A percentile compares a stretch with the other conserved stretches of the same genome.
phyloP scores from a whole-genome alignment of 2,329 filamentous ascomycete genomes.

The Penicillium paneum region DNA sequence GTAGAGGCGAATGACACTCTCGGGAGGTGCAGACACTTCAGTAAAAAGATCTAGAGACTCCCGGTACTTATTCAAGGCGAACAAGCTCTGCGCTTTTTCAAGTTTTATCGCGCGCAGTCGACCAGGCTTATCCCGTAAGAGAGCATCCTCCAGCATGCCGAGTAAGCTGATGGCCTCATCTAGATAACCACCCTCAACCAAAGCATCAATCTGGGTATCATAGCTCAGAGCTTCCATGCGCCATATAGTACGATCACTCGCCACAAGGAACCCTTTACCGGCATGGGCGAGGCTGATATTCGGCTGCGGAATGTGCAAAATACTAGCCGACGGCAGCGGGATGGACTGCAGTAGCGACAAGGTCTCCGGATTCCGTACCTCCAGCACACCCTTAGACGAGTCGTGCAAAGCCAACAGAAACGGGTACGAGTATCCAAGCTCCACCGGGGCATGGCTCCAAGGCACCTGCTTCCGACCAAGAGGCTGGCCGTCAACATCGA shows the following conservation, averaged over 20 bases:
- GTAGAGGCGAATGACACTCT: constrained; percentile 80
- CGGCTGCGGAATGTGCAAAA: constrained; percentile 87
- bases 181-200: constrained; percentile 69
- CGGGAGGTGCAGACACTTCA: constrained; percentile 83
- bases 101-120: constrained; percentile 84
- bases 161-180: constrained; percentile 92
- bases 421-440: constrained; percentile 93
- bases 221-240: constrained; percentile 93
- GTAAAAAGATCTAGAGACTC: constrained; percentile 88
- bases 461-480: constrained; percentile 84
- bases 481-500: constrained; percentile 76
- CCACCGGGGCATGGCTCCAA: constrained; percentile 83
- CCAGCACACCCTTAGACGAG: constrained; percentile 76
- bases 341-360: constrained; percentile 86
- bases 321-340: constrained; percentile 72
- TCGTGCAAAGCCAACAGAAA: constrained; percentile 86
- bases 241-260: constrained; percentile 89
- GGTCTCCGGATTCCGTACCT: constrained; percentile 90
- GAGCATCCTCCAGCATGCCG: constrained; percentile 84
- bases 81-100: constrained; percentile 81
- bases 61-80: constrained; percentile 76
- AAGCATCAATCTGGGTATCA: constrained; percentile 78
- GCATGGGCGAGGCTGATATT: constrained; percentile 93
- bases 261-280: constrained; percentile 91
- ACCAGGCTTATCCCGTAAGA: constrained; percentile 77